Percentiles rank a stretch among this genome's conserved stretches.
These are phyloP conservation scores for Entomophthora muscae DNA, from an alignment of 371 early-diverging fungal genomes.

Conservation along the genomic window DNA sequence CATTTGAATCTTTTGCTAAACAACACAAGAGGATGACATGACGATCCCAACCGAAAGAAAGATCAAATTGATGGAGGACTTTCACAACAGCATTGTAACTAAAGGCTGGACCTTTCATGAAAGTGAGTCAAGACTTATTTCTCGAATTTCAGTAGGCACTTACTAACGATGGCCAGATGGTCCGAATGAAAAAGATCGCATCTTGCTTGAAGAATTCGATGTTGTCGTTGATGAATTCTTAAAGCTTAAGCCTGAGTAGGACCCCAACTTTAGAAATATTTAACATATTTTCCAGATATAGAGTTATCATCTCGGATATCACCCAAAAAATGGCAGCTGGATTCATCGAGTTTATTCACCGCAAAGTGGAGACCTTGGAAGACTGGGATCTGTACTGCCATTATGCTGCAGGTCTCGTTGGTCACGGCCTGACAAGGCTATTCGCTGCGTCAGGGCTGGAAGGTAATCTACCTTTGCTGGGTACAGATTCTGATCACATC, in stretches of 20 bases:
- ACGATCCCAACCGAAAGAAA: conserved; percentile 46
- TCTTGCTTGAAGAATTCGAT: conserved; percentile 69
- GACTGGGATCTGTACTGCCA: conserved; percentile 94
- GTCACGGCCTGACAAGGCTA: conserved; percentile 76
- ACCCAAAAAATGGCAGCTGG: conserved; percentile 82
- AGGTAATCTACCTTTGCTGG: conserved; percentile 12
- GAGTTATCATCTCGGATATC: conserved; percentile 75
- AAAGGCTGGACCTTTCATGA: conserved; percentile 44
- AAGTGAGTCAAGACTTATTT: conserved; percentile 6
- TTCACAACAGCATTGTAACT: conserved; percentile 61
- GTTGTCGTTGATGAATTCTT: conserved; percentile 79
- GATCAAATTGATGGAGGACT: conserved; percentile 46
- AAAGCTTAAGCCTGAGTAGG: conserved; percentile 39
- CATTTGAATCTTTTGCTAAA: neutral
- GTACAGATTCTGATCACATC: neutral
- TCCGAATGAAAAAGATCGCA: conserved; percentile 84
- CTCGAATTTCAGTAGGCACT: too few relatives aligned
- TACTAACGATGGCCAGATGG: conserved; percentile 27
- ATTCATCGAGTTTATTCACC: conserved; percentile 72
- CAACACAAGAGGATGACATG: conserved; percentile 83
- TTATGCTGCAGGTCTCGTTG: conserved; percentile 94
- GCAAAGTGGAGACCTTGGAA: conserved; percentile 47
- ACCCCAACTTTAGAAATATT: neutral
- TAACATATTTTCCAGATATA: conserved; percentile 28
- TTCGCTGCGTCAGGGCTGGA: conserved; percentile 81